Conservation (phyloP, 305 asterid species). For the Solanum hybrid region DNA sequence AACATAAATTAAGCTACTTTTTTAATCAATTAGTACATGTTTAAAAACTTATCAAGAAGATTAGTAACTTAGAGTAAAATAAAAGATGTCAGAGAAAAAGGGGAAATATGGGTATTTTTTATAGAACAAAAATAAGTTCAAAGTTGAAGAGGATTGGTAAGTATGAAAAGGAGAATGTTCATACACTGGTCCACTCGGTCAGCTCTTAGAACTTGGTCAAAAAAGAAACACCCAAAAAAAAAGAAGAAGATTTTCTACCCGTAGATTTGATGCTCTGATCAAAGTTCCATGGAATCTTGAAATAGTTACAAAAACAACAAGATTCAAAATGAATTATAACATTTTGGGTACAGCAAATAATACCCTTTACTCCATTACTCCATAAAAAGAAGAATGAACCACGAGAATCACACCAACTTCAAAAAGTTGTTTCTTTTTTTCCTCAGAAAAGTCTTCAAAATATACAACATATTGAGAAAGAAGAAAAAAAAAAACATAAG, state of each 20-base stretch:
- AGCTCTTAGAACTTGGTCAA: neutral
- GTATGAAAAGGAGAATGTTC: slow-evolving; percentile 10
- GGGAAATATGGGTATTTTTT: too few species aligned
- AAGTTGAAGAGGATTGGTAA: neutral
- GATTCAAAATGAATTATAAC: neutral
- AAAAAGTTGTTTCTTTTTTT: neutral
- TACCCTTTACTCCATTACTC: neutral
- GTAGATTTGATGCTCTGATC: neutral
- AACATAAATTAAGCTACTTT: neutral
- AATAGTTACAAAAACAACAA: neutral
- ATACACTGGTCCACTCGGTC: slow-evolving; percentile 28
- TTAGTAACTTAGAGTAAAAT: neutral
- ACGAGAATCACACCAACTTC: slow-evolving; percentile 23
- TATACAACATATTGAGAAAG: neutral
- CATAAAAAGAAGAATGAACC: slow-evolving; percentile 4
- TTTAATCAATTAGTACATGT: neutral
- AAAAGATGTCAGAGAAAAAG: neutral
- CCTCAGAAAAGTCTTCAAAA: neutral
- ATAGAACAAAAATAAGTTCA: neutral
- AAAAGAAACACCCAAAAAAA: neutral
- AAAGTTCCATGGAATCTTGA: neutral
- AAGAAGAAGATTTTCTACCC: neutral
- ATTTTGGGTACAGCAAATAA: neutral
- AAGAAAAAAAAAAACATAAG: too few species aligned
- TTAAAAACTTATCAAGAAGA: neutral